Base-by-base conservation (phyloP, 441 rosid genomes). In the Raphanus hybrid region DNA sequence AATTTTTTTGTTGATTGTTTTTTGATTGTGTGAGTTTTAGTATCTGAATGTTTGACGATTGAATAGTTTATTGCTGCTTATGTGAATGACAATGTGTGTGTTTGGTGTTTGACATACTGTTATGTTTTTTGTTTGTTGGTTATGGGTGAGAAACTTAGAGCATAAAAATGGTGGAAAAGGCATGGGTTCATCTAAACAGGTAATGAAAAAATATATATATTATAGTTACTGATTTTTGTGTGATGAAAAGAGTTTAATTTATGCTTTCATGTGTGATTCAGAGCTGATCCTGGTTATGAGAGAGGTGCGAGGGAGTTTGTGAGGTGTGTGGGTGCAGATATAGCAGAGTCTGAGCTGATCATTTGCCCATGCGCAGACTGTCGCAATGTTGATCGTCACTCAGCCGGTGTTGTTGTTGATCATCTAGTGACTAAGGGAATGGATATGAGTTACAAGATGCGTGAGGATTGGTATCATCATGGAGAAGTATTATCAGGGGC, bases 241-340 rank as follows among this genome's bases (percentile, higher is more conserved):
- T 48, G 55, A 48, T 48, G 4, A 48, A 48, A 7, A 48, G 55
- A 1, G 55, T 48, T n/a, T 48, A 48, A n/a, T 4, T 48, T 48
- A n/a, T 48, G 16, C 16, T 48, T 43, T 48, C 55, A 48, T 48
- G 18, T 48, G 0, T 48, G 4, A 41, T n/a, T n/a, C n/a, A 41
- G 48, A 41, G 62, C 62, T 57, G 62, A 57, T 57, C 62, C 62
- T 57, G n/a, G 6, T 57, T 57, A 57, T 20, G 62, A 20, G 32
- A 57, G 62, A 8, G 62, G 62, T 57, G 62, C 6, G 2, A 1
- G 32, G 62, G 62, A 57, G 1, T 57, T 57, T 57, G 32, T 57
- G 62, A 57, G 62, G 32, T 20, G 0, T 3, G 62, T 57, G 3
- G 32, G 2, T 57, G 32, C 32, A 57, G 62, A 20, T 48, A n/a